These are phyloP conservation scores for Russula sp. DNA, from an alignment of 768 basidiomycete species.

Conservation along the genomic window DNA sequence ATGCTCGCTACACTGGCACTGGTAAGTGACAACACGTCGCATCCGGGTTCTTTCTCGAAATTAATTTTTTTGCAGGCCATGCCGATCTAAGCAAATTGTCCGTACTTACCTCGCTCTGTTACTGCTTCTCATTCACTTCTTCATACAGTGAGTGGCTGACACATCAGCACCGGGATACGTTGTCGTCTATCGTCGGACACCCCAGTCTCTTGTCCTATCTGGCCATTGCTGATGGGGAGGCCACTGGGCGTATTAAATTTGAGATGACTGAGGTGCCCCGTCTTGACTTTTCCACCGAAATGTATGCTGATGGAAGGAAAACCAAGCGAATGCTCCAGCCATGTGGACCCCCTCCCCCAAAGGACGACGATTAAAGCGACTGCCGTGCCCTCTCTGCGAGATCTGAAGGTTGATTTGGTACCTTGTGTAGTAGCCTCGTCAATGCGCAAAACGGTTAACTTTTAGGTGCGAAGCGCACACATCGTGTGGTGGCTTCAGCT, in stretches of 20 bases:
- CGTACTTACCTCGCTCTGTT: conserved; percentile 28
- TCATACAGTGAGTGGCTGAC: conserved; percentile 86
- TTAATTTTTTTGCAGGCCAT: conserved; percentile 53
- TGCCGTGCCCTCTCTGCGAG: background rate
- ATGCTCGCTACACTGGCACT: conserved; percentile 94
- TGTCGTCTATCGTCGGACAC: conserved; percentile 89
- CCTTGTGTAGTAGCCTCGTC: conserved; percentile 3
- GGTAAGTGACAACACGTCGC: conserved; percentile 45
- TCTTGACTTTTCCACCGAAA: background rate
- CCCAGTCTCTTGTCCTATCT: conserved; percentile 79
- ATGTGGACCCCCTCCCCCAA: conserved; percentile 50
- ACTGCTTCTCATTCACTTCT: conserved; percentile 19
- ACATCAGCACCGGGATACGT: conserved; percentile 95
- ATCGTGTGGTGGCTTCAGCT: background rate
- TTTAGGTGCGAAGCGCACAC: background rate
- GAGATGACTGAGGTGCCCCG: conserved; percentile 90
- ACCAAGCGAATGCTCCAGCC: conserved; percentile 49
- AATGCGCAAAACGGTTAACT: background rate
- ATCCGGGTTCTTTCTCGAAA: conserved; percentile 4
- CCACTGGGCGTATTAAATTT: conserved; percentile 83
- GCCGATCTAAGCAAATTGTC: conserved; percentile 96
- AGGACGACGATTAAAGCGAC: conserved; percentile 65
- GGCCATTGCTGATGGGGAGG: conserved; percentile 90
- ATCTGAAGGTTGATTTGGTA: background rate
- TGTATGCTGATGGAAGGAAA: background rate